Conservation (phyloP, 1,284 basidiomycete species). For the Ceratobasidium sp. region DNA sequence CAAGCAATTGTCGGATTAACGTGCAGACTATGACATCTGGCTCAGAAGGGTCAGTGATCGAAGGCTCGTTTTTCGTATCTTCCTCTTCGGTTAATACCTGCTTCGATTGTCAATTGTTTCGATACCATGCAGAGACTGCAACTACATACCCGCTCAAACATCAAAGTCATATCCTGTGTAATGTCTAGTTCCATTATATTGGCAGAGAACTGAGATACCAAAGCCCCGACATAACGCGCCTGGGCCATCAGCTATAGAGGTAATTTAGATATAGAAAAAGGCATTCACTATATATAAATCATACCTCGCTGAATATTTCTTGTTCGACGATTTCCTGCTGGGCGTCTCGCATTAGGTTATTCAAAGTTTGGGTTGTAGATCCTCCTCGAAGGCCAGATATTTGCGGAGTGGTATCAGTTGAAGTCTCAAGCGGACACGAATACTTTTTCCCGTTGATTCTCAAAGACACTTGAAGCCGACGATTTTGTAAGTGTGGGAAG, state of each 20-base stretch:
- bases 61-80: slow-evolving; percentile 50
- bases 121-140: background rate
- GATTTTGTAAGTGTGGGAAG: slow-evolving; percentile 40
- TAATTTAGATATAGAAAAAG: background rate
- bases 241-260: slow-evolving; percentile 69
- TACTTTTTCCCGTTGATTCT: slow-evolving; percentile 22
- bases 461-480: slow-evolving; percentile 45
- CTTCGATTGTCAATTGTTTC: background rate
- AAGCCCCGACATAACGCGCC: slow-evolving; percentile 77
- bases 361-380: slow-evolving; percentile 55
- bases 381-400: slow-evolving; percentile 20
- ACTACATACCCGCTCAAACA: slow-evolving; percentile 73
- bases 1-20: slow-evolving; percentile 75
- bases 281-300: background rate
- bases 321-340: slow-evolving; percentile 82
- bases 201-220: slow-evolving; percentile 80
- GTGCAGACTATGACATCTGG: slow-evolving; percentile 69
- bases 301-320: slow-evolving; percentile 75
- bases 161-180: slow-evolving; percentile 75
- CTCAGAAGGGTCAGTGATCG: slow-evolving; percentile 46
- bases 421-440: slow-evolving; percentile 34
- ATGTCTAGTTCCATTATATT: slow-evolving; percentile 79
- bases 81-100: slow-evolving; percentile 54
- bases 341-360: slow-evolving; percentile 68
- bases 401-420: slow-evolving; percentile 6